Evolutionary conservation across 108 stramenopile species (phyloP), one percentile per base, ranked within the genome.

Genomic region (Epithemia pelagica): DNA sequence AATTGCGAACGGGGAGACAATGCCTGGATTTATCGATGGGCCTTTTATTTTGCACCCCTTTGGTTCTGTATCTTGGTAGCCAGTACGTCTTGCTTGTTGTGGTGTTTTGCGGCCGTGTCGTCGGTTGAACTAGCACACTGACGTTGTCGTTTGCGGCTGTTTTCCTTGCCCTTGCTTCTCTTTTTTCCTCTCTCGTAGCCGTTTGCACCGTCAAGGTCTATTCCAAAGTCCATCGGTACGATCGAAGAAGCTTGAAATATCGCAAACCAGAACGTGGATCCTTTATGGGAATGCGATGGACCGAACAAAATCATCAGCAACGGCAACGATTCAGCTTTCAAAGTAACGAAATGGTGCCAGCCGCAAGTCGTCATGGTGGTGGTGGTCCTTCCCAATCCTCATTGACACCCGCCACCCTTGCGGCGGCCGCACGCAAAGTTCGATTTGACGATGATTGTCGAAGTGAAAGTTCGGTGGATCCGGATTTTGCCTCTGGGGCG

Each of bases 11-110:
- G 56, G 26, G 22, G 56, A 7, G 26, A 57, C 7, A 26, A 27
- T 23, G 56, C 22, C 5, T n/a, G 26, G 24, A 30, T 66, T 5
- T 76, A 69, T 66, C 74, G 71, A 32, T 78, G 78, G 74, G 58
- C 52, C n/a, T 69, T 76, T 33, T 78, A 68, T 52, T 82, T 78
- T 55, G 75, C 30, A 7, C 78, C 77, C 0, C 72, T 82, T 2
- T 82, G 81, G 81, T 30, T 63, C 19, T 46, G 37, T 15, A 46
- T 46, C 5, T 15, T 46, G 5, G 37, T 46, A 5, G 37, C 37
- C 5, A 46, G 37, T 46, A 15, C 37, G 37, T 46, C n/a, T n/a
- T n/a, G n/a, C n/a, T n/a, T n/a, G n/a, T n/a, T n/a, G n/a, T n/a
- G n/a, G n/a, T n/a, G n/a, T n/a, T n/a, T n/a, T n/a, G n/a, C n/a